Evolutionary conservation across 75 land plant species (phyloP).

Genomic region (Ceratopteris richardii): DNA sequence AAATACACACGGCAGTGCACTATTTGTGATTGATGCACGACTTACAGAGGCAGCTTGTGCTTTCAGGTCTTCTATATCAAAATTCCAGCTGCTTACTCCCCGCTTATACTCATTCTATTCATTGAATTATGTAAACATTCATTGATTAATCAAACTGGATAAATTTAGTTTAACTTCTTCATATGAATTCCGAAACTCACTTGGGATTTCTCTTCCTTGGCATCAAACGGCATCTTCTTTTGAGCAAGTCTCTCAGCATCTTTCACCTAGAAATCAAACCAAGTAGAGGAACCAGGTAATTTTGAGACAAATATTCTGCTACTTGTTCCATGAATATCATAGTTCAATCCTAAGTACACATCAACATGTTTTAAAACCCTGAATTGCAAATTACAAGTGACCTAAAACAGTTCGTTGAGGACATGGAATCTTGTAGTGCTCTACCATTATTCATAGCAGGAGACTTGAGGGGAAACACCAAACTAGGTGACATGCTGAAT

Average conservation of each 20-base stretch:
- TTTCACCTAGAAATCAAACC: slow-evolving; percentile 32
- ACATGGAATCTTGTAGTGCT: no score
- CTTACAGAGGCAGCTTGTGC: slow-evolving; percentile 86
- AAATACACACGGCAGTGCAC: no score
- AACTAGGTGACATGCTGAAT: no score
- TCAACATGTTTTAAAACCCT: no score
- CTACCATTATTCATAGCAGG: no score
- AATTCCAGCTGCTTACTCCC: slow-evolving; percentile 96
- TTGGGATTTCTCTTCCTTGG: slow-evolving; percentile 74
- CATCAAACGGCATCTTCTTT: slow-evolving; percentile 68
- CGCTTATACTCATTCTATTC: slow-evolving; percentile 91
- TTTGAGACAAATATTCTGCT: no score
- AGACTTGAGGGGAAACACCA: no score
- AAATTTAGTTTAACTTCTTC: background rate
- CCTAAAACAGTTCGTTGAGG: no score
- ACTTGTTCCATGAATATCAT: no score
- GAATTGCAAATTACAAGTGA: no score
- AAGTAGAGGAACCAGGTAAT: background rate
- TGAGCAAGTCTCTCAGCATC: slow-evolving; percentile 66
- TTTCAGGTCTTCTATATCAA: slow-evolving; percentile 78
- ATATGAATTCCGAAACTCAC: slow-evolving; percentile 14
- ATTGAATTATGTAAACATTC: background rate
- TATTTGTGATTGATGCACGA: background rate
- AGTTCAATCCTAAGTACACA: no score
- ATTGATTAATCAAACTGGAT: background rate